These are phyloP conservation scores for Neurospora hispaniola DNA, from an alignment of 495 filamentous ascomycete genomes.

Conservation along the genomic window DNA sequence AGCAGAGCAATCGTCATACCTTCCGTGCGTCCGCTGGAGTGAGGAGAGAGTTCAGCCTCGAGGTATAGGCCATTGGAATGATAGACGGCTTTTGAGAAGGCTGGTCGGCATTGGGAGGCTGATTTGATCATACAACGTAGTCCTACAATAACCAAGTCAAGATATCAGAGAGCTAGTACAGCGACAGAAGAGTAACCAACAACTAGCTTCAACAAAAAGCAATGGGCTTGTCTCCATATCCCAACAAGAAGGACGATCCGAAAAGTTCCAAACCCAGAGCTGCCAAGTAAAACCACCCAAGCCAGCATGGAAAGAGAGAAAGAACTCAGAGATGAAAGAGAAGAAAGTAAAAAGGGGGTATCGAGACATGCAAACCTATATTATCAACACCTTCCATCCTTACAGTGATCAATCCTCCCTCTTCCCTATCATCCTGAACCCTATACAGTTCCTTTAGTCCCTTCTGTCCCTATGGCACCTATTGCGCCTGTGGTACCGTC, in stretches of 20 bases:
- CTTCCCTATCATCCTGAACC: background rate
- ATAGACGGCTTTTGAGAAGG: background rate
- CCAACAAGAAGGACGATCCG: background rate
- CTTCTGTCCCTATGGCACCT: background rate
- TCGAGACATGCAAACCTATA: background rate
- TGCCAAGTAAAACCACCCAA: background rate
- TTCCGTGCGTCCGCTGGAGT: background rate
- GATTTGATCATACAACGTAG: background rate
- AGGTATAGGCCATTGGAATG: background rate
- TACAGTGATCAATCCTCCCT: background rate
- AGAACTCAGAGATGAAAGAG: background rate
- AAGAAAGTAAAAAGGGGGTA: background rate
- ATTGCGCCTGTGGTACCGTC: slow-evolving; percentile 1
- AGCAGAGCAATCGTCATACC: background rate
- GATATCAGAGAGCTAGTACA: background rate
- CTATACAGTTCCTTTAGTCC: background rate
- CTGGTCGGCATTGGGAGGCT: background rate
- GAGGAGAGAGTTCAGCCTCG: background rate
- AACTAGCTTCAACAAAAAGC: background rate
- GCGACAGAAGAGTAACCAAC: background rate
- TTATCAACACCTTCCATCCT: background rate
- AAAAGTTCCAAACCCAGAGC: background rate
- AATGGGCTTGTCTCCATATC: background rate
- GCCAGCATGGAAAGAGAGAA: background rate
- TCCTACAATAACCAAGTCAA: background rate